Evolutionary conservation across 148 eudicot species (phyloP), one percentile per base, ranked within the genome.

Genomic region (Fallopia convolvulus): DNA sequence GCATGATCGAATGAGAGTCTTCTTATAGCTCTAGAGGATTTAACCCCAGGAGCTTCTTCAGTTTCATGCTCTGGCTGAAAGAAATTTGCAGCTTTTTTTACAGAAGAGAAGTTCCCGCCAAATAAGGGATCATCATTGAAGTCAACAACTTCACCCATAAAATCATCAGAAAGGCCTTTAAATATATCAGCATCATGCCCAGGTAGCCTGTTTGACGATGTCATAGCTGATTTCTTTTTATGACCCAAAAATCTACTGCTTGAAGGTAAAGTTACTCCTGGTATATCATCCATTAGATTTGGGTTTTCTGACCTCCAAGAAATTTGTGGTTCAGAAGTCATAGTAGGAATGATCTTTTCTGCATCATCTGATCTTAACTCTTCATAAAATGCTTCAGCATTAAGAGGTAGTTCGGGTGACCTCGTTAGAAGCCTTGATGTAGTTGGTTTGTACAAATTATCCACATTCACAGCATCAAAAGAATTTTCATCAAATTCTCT

Each of bases 111-210:
- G 77, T 79, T 80, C 79, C 83, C 79, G 42, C 75, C 79, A 46
- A 49, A 72, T 6, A 82, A 70, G 33, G 79, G 76, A 80, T 70
- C 81, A 76, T 86, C 87, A 78, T 79, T 74, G 49, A 85, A 53
- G 78, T 96, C 84, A 77, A 89, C 85, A 75, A 91, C 90, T 85
- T 93, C 98, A 65, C 94, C 97, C 61, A 77, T 81, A 72, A 85
- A 77, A 77, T 87, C 88, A 77, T 87, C 81, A 40, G 8, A 76
- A 63, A 76, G 74, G 83, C 82, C 88, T 46, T 66, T 80, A 47
- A 87, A 80, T 48, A 79, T 77, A 61, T 78, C 75, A 50, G 75
- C 78, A 44, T 55, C 77, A 52, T 77, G 55, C 76, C 70, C 58
- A 26, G 75, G 72, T 65, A 80, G 79, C 77, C 81, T 83, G 79